Conservation (phyloP, 2,329 filamentous ascomycete genomes). For the Pyrenophora graminea region DNA sequence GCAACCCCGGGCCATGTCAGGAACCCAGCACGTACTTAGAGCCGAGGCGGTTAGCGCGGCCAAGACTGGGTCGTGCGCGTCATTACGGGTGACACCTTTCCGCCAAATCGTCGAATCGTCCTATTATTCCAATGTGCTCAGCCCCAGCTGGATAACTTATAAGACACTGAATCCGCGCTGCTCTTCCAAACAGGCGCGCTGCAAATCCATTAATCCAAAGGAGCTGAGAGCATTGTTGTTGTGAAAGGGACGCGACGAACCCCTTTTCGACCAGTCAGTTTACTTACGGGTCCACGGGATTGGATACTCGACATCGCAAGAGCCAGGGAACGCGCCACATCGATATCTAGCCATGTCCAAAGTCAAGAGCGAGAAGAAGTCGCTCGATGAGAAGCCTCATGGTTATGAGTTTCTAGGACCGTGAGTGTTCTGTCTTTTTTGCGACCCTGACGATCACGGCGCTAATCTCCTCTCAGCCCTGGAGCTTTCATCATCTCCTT, state of each 20-base stretch:
- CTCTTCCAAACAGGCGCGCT: constrained; percentile 8
- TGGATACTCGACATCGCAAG: not conserved
- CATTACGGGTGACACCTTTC: constrained; percentile 23
- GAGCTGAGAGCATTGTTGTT: constrained; percentile 1
- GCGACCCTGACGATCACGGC: not conserved
- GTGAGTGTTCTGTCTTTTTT: constrained; percentile 30
- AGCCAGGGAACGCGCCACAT: constrained; percentile 6
- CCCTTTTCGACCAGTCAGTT: constrained; percentile 22
- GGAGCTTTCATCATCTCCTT: constrained; percentile 80
- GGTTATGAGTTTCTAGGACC: constrained; percentile 49
- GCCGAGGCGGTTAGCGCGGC: constrained; percentile 6
- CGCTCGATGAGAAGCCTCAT: constrained; percentile 36
- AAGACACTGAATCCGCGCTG: constrained; percentile 1
- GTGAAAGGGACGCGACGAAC: constrained; percentile 9
- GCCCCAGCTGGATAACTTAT: constrained; percentile 15
- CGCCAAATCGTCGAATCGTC: constrained; percentile 7
- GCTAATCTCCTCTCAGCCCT: constrained; percentile 56
- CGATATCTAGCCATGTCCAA: constrained; percentile 29
- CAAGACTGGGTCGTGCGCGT: constrained; percentile 13
- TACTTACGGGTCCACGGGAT: constrained; percentile 2
- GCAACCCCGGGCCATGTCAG: constrained; percentile 6
- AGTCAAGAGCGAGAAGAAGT: constrained; percentile 22
- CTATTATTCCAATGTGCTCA: constrained; percentile 24
- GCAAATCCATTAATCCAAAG: not conserved
- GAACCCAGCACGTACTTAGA: too few relatives aligned